These are phyloP conservation scores for Orbilia brochopaga DNA, from an alignment of 2,329 filamentous ascomycete species.

Conservation along the genomic window DNA sequence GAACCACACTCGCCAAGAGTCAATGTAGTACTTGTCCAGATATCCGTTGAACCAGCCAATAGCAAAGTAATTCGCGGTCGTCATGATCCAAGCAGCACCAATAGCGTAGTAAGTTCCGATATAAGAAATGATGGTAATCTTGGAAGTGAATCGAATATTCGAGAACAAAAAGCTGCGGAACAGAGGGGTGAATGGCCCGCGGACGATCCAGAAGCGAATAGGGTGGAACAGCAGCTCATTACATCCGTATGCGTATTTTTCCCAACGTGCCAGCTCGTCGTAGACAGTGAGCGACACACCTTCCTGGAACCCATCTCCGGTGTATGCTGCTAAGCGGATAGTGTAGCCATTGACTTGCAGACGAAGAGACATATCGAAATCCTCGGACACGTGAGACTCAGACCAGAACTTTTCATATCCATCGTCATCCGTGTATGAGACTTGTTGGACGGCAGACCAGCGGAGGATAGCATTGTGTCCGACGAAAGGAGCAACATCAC, in stretches of 20 bases:
- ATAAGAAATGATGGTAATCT: conserved; percentile 77
- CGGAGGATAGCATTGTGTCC: conserved; percentile 80
- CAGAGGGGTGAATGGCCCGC: conserved; percentile 77
- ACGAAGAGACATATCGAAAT: conserved; percentile 81
- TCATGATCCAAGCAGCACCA: conserved; percentile 76
- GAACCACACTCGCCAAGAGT: conserved; percentile 81
- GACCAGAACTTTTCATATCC: conserved; percentile 82
- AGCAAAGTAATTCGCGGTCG: conserved; percentile 74
- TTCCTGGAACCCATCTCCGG: conserved; percentile 78
- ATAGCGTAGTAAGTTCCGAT: conserved; percentile 83
- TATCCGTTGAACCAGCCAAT: conserved; percentile 78
- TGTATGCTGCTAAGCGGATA: conserved; percentile 74
- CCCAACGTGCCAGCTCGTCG: conserved; percentile 82
- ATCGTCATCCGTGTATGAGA: conserved; percentile 72
- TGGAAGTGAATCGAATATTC: conserved; percentile 75
- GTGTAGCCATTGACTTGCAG: conserved; percentile 75
- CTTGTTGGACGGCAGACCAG: conserved; percentile 76
- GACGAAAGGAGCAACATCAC: conserved; percentile 78
- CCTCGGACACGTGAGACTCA: conserved; percentile 78
- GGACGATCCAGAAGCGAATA: conserved; percentile 72
- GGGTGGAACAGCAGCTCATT: conserved; percentile 83
- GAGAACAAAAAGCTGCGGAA: conserved; percentile 77
- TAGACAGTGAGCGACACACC: conserved; percentile 84
- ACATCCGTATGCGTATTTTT: conserved; percentile 85
- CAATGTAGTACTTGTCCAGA: conserved; percentile 79